Evolutionary conservation across 2,329 filamentous ascomycete genomes (phyloP), one percentile per base, ranked within the genome.

Genomic region (Huntiella abstrusa): DNA sequence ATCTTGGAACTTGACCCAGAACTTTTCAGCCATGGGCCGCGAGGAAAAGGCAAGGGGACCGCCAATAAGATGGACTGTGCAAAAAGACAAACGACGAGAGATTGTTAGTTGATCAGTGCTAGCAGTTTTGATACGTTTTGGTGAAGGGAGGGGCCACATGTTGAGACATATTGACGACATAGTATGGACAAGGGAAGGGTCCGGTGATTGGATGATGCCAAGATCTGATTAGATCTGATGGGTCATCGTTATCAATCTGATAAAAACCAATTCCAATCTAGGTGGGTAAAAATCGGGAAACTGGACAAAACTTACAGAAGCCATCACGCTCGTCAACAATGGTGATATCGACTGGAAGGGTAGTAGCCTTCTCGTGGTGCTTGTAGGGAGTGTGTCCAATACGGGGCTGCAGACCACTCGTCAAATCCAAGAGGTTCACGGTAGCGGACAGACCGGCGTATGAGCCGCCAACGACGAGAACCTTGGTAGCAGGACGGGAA

Each of bases 241-340:
- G 22, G 22, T 8, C 22, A 28, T 10, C 22, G 4, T 38, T 17
- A 15, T 15, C 36, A 38, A 15, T 10, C 17, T 10, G 36, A 8
- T 15, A 38, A 38, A 38, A 5, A 38, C 16, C n/a, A 7, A 17
- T n/a, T 12, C 8, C 11, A 19, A 12, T 16, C 15, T 11, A 15
- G 7, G 19, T 5, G 22, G 15, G 11, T 7, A 19, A 40, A 17
- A 45, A 39, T 33, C 8, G 35, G 28, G 28, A 33, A 28, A 16
- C 13, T 5, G 4, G 45, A 11, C 5, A 19, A 52, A 5, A 61
- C 77, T 54, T 65, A 86, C 81, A 86, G 58, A 76, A 86, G n/a
- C 83, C 83, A 64, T 87, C 82, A n/a, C 80, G 67, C 59, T 86
- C 80, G 54, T 87, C 81, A 17, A 83, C 75, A 16, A 87, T 69